These are phyloP conservation scores for Glonium stellatum DNA, from an alignment of 495 filamentous ascomycete species.

Conservation along the genomic window DNA sequence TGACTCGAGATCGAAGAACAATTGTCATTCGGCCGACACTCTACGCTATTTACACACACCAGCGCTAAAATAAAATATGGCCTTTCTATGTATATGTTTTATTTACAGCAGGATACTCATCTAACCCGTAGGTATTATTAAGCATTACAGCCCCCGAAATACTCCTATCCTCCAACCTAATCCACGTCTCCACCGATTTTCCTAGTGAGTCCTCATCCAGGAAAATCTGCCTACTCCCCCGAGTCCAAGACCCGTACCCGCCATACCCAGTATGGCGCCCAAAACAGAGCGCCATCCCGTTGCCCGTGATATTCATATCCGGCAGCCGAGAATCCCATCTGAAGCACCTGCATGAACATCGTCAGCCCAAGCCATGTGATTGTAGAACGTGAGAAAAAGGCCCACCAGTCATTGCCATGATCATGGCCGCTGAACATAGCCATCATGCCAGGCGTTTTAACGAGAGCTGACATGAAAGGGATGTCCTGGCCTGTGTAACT, in stretches of 20 bases:
- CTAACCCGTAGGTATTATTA: slow-evolving; percentile 61
- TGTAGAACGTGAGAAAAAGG: too few species aligned
- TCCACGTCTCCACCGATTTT: slow-evolving; percentile 50
- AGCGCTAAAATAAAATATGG: too few species aligned
- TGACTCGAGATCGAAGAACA: too few species aligned
- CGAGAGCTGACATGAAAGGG: slow-evolving; percentile 58
- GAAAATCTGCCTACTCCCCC: slow-evolving; percentile 45
- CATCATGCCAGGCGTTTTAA: slow-evolving; percentile 42
- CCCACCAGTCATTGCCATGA: slow-evolving; percentile 61
- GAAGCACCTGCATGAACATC: slow-evolving; percentile 8
- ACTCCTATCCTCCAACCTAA: slow-evolving; percentile 56
- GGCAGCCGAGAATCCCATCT: slow-evolving; percentile 1
- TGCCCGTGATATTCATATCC: slow-evolving; percentile 25
- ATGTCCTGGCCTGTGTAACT: slow-evolving; percentile 48
- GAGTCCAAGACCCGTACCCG: slow-evolving; percentile 58
- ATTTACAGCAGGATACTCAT: slow-evolving; percentile 43
- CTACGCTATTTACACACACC: too few species aligned
- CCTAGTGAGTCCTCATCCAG: slow-evolving; percentile 22
- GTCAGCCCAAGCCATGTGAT: too few species aligned
- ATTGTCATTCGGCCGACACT: too few species aligned
- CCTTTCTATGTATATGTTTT: too few species aligned
- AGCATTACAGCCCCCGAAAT: slow-evolving; percentile 51
- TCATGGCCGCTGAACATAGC: slow-evolving; percentile 64
- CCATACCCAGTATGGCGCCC: slow-evolving; percentile 66
- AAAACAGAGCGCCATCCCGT: slow-evolving; percentile 54